Percentiles rank a stretch among this genome's conserved stretches.
Conservation (phyloP, 2,329 filamentous ascomycete genomes). For the Aspergillus persii region DNA sequence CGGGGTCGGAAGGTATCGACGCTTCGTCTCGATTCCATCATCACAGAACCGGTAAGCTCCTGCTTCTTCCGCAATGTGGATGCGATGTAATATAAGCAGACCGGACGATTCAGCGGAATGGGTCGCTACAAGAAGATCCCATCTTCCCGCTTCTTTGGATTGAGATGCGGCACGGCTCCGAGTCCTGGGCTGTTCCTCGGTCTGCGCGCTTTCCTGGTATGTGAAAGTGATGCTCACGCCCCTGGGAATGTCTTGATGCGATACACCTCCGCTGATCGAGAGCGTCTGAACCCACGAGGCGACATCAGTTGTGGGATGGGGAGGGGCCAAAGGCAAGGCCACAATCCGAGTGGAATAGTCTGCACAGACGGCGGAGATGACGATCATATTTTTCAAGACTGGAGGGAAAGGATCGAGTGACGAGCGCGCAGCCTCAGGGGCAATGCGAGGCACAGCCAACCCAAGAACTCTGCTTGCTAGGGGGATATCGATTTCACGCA, state of each 20-base stretch:
- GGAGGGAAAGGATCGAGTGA: constrained; percentile 45
- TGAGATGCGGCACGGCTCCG: constrained; percentile 26
- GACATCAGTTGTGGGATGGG: constrained; percentile 42
- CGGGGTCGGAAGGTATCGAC: constrained; percentile 49
- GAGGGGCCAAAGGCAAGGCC: constrained; percentile 54
- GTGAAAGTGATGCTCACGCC: constrained; percentile 56
- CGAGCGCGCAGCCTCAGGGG: constrained; percentile 40
- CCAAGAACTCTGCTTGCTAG: constrained; percentile 54
- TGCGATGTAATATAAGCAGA: constrained; percentile 44
- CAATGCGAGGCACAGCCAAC: constrained; percentile 49
- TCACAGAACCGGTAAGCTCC: constrained; percentile 28
- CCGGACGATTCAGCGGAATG: constrained; percentile 46
- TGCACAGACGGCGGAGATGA: constrained; percentile 55
- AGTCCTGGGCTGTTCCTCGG: constrained; percentile 29
- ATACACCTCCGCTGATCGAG: constrained; percentile 46
- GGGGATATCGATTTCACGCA: constrained; percentile 55
- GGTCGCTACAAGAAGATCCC: constrained; percentile 48
- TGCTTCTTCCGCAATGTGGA: constrained; percentile 35
- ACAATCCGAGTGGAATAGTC: constrained; percentile 58
- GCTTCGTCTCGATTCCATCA: constrained; percentile 44
- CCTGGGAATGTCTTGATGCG: constrained; percentile 52
- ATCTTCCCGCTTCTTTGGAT: constrained; percentile 24
- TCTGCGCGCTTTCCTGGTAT: constrained; percentile 33
- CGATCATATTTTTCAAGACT: constrained; percentile 50
- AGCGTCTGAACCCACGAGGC: constrained; percentile 47